Evolutionary conservation across 2,329 filamentous ascomycete species (phyloP), one percentile per base, ranked within the genome.

Genomic region (Ascochyta viciae-villosae): DNA sequence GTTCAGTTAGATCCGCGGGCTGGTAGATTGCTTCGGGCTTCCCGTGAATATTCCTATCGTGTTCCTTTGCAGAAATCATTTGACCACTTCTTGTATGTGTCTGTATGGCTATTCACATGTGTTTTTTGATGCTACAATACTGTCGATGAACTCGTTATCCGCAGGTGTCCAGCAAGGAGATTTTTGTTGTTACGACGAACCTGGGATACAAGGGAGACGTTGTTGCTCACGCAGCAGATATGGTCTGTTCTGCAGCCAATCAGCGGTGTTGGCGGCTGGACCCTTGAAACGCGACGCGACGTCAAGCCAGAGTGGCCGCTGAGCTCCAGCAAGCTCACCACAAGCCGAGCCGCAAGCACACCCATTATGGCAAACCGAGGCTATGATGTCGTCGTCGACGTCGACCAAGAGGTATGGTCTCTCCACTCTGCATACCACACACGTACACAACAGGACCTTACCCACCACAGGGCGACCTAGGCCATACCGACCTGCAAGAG

Each of bases 371-470:
- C 90, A 54, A 90, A 90, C 76, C 85, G 91, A 73, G 93, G 93
- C 67, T 99, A 99, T 77, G 95, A 99, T 82, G 95, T 96, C 60
- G 94, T 99, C 64, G 95, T 99, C 57, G 95, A 99, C 71, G 89
- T 98, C 52, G 95, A 99, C 76, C 91, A 95, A 72, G 95, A 98
- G 85, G 92, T 96, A 80, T 63, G 78, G 41, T 39, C 26, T 10
- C 12, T 15, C 23, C 31, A 6, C 16, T 42, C 37, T 31, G 9
- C 24, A 3, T 16, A 13, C 16, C 16, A 48, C 4, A 26, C 35
- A 24, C 31, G 16, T 23, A 41, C n/a, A n/a, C n/a, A 16, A 1
- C 16, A 15, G 27, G 15, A 49, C 55, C 67, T 72, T 3, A 72
- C 62, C 46, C 39, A 29, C 26, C 27, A 56, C 75, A 98, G 93